phyloP scores from a whole-genome alignment of 2,329 filamentous ascomycete species.

The Shiraia sp. region DNA sequence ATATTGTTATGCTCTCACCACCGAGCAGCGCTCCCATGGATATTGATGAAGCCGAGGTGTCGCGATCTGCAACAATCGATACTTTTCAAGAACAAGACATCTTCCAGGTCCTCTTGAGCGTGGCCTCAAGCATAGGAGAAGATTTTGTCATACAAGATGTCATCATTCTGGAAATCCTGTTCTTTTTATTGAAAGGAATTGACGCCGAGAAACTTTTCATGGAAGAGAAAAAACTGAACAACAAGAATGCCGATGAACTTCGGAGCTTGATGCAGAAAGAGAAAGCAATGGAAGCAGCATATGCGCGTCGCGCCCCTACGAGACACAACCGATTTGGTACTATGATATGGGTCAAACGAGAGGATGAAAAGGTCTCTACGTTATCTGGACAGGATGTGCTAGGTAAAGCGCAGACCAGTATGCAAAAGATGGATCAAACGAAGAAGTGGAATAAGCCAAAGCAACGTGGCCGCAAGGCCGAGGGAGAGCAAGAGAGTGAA shows the following conservation, averaged over 20 bases:
- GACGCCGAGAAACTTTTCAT: constrained; percentile 84
- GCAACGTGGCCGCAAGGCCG: constrained; percentile 48
- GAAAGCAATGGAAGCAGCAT: constrained; percentile 76
- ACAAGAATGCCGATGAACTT: constrained; percentile 73
- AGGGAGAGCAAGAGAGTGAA: constrained; percentile 44
- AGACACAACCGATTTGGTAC: constrained; percentile 94
- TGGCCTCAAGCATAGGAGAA: constrained; percentile 90
- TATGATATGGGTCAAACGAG: constrained; percentile 94
- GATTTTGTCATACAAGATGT: constrained; percentile 91
- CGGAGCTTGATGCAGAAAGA: constrained; percentile 78
- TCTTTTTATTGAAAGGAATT: constrained; percentile 89
- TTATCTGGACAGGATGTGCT: constrained; percentile 88
- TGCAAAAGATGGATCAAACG: constrained; percentile 85
- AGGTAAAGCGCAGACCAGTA: constrained; percentile 69
- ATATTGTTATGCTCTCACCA: constrained; percentile 81
- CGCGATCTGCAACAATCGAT: constrained; percentile 83
- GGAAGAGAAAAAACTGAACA: constrained; percentile 71
- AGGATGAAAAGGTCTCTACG: constrained; percentile 80
- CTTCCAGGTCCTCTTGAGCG: constrained; percentile 79
- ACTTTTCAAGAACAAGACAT: constrained; percentile 91
- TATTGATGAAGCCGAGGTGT: constrained; percentile 87
- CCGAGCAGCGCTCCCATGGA: constrained; percentile 74
- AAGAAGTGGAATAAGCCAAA: constrained; percentile 90
- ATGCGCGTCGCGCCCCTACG: constrained; percentile 77
- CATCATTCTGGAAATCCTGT: constrained; percentile 86